Percentiles rank a stretch among this genome's conserved stretches.
phyloP scores from a whole-genome alignment of 202 grass and related monocot genomes.

The Panicum hallii region DNA sequence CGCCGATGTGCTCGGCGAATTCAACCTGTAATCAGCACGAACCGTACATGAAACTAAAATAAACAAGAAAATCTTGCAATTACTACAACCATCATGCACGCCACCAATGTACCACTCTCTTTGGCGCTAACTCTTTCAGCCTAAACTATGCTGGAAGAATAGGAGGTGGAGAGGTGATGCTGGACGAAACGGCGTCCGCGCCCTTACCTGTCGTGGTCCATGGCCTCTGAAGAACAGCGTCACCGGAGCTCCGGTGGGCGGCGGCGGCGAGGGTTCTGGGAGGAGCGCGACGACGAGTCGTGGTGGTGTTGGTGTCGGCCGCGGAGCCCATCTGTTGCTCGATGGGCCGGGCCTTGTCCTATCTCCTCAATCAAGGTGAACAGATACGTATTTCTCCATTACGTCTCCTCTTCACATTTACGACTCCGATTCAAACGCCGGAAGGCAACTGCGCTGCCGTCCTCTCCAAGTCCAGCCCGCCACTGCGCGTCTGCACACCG shows the following conservation, averaged over 20 bases:
- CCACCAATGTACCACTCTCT: background rate
- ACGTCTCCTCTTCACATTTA: background rate
- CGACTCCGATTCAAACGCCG: constrained; percentile 13
- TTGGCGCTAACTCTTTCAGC: background rate
- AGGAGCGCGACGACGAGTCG: background rate
- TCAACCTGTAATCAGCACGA: constrained; percentile 55
- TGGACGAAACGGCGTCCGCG: background rate
- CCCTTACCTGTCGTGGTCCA: constrained; percentile 54
- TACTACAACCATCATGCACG: background rate
- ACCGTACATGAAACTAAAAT: background rate
- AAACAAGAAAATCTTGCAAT: background rate
- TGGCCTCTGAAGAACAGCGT: background rate
- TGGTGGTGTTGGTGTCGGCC: background rate
- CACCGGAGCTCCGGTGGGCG: constrained; percentile 41
- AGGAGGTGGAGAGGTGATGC: background rate
- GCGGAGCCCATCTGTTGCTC: background rate
- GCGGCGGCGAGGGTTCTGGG: constrained; percentile 32
- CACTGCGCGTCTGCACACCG: background rate
- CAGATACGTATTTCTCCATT: background rate
- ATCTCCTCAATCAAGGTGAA: no score
- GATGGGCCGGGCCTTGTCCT: constrained; percentile 16
- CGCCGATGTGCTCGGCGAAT: constrained; percentile 87
- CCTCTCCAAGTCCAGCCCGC: background rate
- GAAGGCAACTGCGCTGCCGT: background rate
- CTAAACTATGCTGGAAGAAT: background rate